phyloP scores from a whole-genome alignment of 2,329 filamentous ascomycete species.

The Domatiomyces globalis region DNA sequence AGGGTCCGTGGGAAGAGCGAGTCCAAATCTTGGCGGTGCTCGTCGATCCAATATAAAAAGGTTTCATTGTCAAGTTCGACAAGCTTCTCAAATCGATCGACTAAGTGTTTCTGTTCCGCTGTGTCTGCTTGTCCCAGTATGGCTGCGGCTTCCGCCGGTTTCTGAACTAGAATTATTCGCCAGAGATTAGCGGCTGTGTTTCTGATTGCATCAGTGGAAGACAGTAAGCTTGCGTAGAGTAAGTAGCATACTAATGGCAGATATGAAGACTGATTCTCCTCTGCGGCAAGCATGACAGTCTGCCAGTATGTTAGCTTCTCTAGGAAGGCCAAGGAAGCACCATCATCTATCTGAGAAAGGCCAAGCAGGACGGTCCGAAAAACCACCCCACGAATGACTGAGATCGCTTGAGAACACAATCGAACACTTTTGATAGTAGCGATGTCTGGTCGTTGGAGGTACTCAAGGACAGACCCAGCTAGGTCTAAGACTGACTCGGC shows the following conservation, averaged over 20 bases:
- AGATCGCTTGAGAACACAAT: constrained; percentile 74
- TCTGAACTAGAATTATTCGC: constrained; percentile 87
- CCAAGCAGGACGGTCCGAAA: constrained; percentile 65
- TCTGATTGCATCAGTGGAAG: constrained; percentile 51
- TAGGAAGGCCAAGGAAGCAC: constrained; percentile 57
- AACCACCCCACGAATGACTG: constrained; percentile 61
- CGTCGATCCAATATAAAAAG: constrained; percentile 78
- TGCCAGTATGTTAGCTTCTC: constrained; percentile 92
- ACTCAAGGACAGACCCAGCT: constrained; percentile 69
- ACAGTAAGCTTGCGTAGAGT: constrained; percentile 76
- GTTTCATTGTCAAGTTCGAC: constrained; percentile 79
- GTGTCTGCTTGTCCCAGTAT: constrained; percentile 60
- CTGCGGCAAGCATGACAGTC: constrained; percentile 66
- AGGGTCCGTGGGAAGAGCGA: constrained; percentile 67
- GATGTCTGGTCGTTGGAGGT: constrained; percentile 73
- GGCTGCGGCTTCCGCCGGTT: constrained; percentile 63
- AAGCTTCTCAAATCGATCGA: constrained; percentile 65
- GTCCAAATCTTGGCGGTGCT: constrained; percentile 65
- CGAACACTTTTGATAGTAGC: constrained; percentile 70
- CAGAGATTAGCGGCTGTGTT: constrained; percentile 69
- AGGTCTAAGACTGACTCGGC: constrained; percentile 75
- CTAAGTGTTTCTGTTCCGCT: constrained; percentile 56
- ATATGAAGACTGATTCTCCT: constrained; percentile 66
- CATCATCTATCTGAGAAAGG: constrained; percentile 68
- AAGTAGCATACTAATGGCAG: constrained; percentile 83